Evolutionary conservation across 192 early-diverging fungal species (phyloP).

Genomic region (Backusella macrospora): DNA sequence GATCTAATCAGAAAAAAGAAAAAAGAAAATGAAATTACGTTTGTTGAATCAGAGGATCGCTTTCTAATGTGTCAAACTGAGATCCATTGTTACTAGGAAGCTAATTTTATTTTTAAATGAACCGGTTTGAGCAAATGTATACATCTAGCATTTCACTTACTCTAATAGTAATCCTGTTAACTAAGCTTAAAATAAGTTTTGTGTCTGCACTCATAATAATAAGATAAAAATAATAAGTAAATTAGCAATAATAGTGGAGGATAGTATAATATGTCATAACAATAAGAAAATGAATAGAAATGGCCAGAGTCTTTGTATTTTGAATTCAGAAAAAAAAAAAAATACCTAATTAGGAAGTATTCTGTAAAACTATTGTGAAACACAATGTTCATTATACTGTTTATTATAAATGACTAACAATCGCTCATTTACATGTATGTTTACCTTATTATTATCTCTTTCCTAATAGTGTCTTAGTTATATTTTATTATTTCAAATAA

Average conservation of each 20-base stretch:
- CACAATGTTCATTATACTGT: too few relatives aligned
- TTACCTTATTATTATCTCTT: too few relatives aligned
- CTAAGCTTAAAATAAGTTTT: slow-evolving; percentile 27
- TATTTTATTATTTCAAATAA: too few relatives aligned
- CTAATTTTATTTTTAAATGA: slow-evolving; percentile 38
- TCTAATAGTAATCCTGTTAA: slow-evolving; percentile 20
- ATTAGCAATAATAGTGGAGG: not conserved
- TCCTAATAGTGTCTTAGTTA: too few relatives aligned
- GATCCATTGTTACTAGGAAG: slow-evolving; percentile 73
- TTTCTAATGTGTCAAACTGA: slow-evolving; percentile 61
- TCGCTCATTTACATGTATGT: too few relatives aligned
- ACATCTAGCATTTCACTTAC: slow-evolving; percentile 10
- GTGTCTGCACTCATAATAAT: slow-evolving; percentile 22
- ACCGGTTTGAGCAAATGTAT: not conserved
- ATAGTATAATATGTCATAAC: not conserved
- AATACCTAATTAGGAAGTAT: too few relatives aligned
- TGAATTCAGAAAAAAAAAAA: too few relatives aligned
- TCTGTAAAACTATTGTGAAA: too few relatives aligned
- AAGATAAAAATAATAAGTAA: not conserved
- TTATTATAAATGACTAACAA: too few relatives aligned
- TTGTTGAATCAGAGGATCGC: slow-evolving; percentile 77
- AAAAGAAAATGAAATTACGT: slow-evolving; percentile 20
- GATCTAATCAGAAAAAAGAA: not conserved
- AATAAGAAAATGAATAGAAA: not conserved
- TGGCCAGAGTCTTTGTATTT: too few relatives aligned